Evolutionary conservation across 139 green algal species (phyloP).

Genomic region (Chlamydomonas sp.): DNA sequence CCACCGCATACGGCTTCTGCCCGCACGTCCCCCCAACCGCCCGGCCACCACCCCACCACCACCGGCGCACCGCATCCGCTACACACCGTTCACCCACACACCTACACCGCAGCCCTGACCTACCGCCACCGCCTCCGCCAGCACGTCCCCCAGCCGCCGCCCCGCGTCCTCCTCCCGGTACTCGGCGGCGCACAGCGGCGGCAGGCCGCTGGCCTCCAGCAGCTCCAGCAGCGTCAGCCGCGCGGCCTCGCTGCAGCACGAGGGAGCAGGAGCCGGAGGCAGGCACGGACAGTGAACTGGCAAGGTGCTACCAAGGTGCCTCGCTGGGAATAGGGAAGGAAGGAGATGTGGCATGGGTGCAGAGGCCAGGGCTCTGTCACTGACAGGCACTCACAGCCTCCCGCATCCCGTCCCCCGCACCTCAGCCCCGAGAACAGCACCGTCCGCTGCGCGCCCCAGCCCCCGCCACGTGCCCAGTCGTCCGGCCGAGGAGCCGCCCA

Average conservation of each 20-base stretch:
- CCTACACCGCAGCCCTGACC: no score
- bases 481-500: conserved; percentile 44
- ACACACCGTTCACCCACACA: neutral
- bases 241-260: neutral
- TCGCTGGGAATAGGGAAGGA: no score
- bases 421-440: conserved; percentile 68
- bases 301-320: neutral
- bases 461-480: conserved; percentile 47
- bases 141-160: conserved; percentile 55
- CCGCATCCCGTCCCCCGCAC: conserved; percentile 2
- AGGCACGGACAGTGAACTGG: neutral
- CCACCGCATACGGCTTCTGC: no score
- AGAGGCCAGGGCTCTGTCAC: neutral
- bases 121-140: conserved; percentile 71
- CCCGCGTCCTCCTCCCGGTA: conserved; percentile 42
- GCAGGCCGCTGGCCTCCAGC: conserved; percentile 58
- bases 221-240: conserved; percentile 67
- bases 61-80: neutral
- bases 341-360: neutral
- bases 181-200: conserved; percentile 45
- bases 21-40: neutral
- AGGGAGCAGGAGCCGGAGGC: no score
- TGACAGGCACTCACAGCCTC: neutral
- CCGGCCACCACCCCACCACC: neutral
- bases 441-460: conserved; percentile 64